A percentile compares a stretch with the other conserved stretches of the same genome.
Evolutionary conservation across 352 stramenopile genomes (phyloP).

Genomic region (Phytophthora citrophthora): DNA sequence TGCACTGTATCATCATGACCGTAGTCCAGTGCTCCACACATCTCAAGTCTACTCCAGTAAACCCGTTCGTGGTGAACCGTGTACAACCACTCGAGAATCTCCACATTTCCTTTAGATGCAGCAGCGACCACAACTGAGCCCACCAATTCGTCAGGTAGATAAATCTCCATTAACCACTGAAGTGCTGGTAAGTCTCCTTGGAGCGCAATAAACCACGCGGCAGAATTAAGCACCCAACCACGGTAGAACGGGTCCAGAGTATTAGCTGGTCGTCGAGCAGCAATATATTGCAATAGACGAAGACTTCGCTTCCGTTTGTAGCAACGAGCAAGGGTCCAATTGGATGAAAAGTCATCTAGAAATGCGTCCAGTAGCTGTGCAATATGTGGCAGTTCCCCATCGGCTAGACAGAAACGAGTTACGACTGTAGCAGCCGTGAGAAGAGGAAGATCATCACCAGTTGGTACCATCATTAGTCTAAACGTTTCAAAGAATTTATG

Average conservation of each 20-base stretch:
- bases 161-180: conserved; percentile 27
- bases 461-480: conserved; percentile 1
- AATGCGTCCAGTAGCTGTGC: conserved; percentile 26
- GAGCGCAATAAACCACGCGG: conserved; percentile 18
- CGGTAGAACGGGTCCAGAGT: conserved; percentile 34
- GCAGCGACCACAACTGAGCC: conserved; percentile 32
- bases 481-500: conserved; percentile 5
- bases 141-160: conserved; percentile 9
- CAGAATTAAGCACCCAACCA: conserved; percentile 30
- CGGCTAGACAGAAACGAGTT: conserved; percentile 18
- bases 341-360: conserved; percentile 25
- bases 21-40: conserved; percentile 42
- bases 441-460: conserved; percentile 10
- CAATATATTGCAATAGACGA: conserved; percentile 27
- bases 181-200: conserved; percentile 28
- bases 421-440: conserved; percentile 20
- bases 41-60: conserved; percentile 35
- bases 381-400: conserved; percentile 15
- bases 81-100: conserved; percentile 29
- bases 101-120: conserved; percentile 22
- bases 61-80: conserved; percentile 10
- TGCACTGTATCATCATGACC: conserved; percentile 45
- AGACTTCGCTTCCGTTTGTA: conserved; percentile 29
- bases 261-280: conserved; percentile 2
- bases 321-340: conserved; percentile 20